A percentile compares a stretch with the other conserved stretches of the same genome.
These are phyloP conservation scores for Turritis glabra DNA, from an alignment of 345 rosid genomes.

Conservation along the genomic window DNA sequence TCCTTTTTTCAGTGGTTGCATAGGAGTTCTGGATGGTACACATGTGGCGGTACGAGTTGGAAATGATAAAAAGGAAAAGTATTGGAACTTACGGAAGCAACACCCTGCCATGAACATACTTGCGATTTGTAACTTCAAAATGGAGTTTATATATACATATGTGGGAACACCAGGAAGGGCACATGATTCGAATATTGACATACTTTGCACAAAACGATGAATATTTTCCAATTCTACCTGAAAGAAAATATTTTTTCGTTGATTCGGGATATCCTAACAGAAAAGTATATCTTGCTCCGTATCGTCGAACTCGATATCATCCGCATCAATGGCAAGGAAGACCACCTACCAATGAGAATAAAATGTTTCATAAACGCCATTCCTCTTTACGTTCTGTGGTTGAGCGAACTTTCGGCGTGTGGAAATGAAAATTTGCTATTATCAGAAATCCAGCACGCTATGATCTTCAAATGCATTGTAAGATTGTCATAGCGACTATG, in stretches of 20 bases:
- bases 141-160: constrained; percentile 3
- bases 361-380: too few species aligned
- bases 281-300: neutral
- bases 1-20: neutral
- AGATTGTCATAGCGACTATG: neutral
- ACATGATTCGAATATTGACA: neutral
- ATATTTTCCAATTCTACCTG: neutral
- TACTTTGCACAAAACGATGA: neutral
- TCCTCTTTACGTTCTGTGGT: too few species aligned
- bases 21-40: neutral
- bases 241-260: neutral
- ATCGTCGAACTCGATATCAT: neutral
- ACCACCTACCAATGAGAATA: neutral
- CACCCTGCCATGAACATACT: neutral
- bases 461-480: neutral
- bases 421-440: neutral
- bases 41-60: neutral
- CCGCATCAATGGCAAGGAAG: neutral
- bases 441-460: neutral
- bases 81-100: neutral
- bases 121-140: constrained; percentile 1
- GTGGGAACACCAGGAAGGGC: constrained; percentile 2
- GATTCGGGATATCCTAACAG: neutral
- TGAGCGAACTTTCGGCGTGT: neutral
- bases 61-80: neutral